Conservation (phyloP, 495 filamentous ascomycete genomes). For the Hypoxylon rickii region DNA sequence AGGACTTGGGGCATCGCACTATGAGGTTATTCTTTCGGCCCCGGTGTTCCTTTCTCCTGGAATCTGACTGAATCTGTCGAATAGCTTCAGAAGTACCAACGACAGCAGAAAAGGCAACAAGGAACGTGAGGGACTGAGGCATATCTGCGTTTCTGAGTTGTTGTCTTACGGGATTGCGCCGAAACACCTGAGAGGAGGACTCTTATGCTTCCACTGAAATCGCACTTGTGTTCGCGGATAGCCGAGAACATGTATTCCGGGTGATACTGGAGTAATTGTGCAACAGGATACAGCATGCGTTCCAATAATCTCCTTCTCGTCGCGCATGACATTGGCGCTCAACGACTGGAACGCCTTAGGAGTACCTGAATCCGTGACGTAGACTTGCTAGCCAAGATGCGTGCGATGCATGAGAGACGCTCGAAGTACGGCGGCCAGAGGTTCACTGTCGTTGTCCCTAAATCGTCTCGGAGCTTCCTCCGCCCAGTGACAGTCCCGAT, state of each 20-base stretch:
- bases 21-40: slow-evolving; percentile 55
- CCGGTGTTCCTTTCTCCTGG: slow-evolving; percentile 51
- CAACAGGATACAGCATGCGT: slow-evolving; percentile 11
- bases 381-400: neutral
- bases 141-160: slow-evolving; percentile 11
- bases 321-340: slow-evolving; percentile 10
- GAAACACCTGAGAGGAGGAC: neutral
- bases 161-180: slow-evolving; percentile 5
- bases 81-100: slow-evolving; percentile 58
- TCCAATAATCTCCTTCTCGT: slow-evolving; percentile 8
- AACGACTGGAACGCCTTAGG: slow-evolving; percentile 15
- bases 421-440: neutral
- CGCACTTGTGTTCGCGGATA: slow-evolving; percentile 6
- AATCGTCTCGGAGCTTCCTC: slow-evolving; percentile 1
- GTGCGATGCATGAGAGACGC: slow-evolving; percentile 4
- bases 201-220: slow-evolving; percentile 20
- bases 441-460: neutral
- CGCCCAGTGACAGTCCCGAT: neutral
- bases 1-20: slow-evolving; percentile 50
- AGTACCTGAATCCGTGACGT: slow-evolving; percentile 5
- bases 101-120: slow-evolving; percentile 56
- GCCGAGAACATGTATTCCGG: neutral
- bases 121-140: slow-evolving; percentile 45
- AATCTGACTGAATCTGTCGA: slow-evolving; percentile 51
- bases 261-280: slow-evolving; percentile 9